Percentiles rank a stretch among this genome's conserved stretches.
Evolutionary conservation across 768 basidiomycete species (phyloP).

Genomic region (Kwoniella sp.): DNA sequence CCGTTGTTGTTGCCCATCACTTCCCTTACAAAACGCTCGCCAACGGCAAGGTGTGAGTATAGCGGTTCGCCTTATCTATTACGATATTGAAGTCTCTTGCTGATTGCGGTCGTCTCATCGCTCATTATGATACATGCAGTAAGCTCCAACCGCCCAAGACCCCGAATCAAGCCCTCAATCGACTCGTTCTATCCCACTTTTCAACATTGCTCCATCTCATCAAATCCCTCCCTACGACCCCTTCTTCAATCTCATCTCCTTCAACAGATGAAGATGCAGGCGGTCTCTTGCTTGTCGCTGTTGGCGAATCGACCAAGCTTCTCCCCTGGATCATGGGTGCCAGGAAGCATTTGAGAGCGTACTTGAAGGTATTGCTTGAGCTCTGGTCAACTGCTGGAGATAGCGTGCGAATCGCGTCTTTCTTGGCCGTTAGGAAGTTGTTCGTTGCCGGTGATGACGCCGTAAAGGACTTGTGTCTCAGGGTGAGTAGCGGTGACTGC

Average conservation of each 20-base stretch:
- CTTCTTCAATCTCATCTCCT: slow-evolving; percentile 40
- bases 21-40: slow-evolving; percentile 79
- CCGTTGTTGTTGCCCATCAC: slow-evolving; percentile 82
- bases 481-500: slow-evolving; percentile 60
- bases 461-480: slow-evolving; percentile 80
- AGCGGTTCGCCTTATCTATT: too few species aligned
- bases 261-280: slow-evolving; percentile 37
- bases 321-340: slow-evolving; percentile 83
- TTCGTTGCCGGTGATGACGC: slow-evolving; percentile 75
- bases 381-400: slow-evolving; percentile 83
- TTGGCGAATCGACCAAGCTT: slow-evolving; percentile 83
- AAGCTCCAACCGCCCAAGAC: slow-evolving; percentile 79
- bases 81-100: too few species aligned
- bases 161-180: slow-evolving; percentile 81
- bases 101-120: not conserved
- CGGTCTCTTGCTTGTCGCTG: slow-evolving; percentile 62
- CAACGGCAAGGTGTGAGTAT: slow-evolving; percentile 86
- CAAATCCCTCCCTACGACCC: slow-evolving; percentile 69
- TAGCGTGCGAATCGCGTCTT: slow-evolving; percentile 77
- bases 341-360: slow-evolving; percentile 79
- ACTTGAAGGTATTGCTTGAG: slow-evolving; percentile 83
- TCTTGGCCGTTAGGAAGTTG: slow-evolving; percentile 78
- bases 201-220: slow-evolving; percentile 79
- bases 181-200: slow-evolving; percentile 85
- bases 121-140: slow-evolving; percentile 54